Evolutionary conservation across 1,139 yeast species (phyloP), one percentile per base, ranked within the genome.

Genomic region (Yamadazyma sp.): DNA sequence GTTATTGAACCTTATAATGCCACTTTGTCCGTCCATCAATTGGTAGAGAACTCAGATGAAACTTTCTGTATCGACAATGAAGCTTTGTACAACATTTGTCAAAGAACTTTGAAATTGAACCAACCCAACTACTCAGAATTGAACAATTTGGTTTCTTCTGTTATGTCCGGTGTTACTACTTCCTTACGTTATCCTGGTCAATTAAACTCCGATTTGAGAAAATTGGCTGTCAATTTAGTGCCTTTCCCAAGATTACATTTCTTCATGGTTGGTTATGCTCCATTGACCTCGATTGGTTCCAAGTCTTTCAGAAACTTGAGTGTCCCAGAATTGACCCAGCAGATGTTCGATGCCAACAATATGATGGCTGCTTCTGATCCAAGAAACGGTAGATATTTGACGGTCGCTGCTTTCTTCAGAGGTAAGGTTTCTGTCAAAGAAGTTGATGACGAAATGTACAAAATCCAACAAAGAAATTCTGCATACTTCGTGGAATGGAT

Each of bases 341-440:
- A 88, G 69, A 81, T 88, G 83, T 88, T 88, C 58, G 95, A 88
- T 62, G 76, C 95, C 45, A 83, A 81, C 64, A 88, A 87, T 64
- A 86, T 87, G 94, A 88, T 88, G 96, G 96, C 96, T 27, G 96
- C 95, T 36, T 79, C 92, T 12, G 94, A 88, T 65, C 96, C 96
- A 56, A 77, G 84, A 69, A 83, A 82, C 58, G 96, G 96, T 55
- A 81, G 95, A 61, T 88, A 88, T 69, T 75, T 88, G 61, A 87
- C 96, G n/a, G 95, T 87, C 42, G 95, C 96, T 37, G 89, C 96
- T 12, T 87, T 88, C 70, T 88, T 87, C 72, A 80, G 96, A 66
- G 96, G 96, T 68, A 85, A 87, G 56, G 96, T 86, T 38, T 84
- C 95, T 10, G 86, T 85, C 42, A 86, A 87, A 68, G 96, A 88